phyloP scores from a whole-genome alignment of 768 basidiomycete species.

The Crepidotus variabilis region DNA sequence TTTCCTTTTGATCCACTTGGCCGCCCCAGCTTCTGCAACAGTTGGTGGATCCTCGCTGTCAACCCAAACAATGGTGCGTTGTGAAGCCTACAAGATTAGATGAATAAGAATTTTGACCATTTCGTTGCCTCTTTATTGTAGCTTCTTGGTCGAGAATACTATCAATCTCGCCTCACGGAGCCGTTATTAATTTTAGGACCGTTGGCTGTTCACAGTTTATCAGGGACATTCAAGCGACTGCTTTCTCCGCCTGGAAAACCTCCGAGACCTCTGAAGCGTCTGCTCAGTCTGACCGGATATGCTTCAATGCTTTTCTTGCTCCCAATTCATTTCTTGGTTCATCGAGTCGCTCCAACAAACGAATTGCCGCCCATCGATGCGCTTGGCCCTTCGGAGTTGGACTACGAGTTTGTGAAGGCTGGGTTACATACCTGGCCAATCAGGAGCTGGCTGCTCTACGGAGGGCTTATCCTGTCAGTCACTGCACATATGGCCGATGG shows the following conservation, averaged over 20 bases:
- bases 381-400: constrained; percentile 72
- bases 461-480: constrained; percentile 52
- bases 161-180: constrained; percentile 71
- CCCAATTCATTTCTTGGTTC: constrained; percentile 66
- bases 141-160: constrained; percentile 84
- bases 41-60: constrained; percentile 65
- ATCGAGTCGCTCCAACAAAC: constrained; percentile 54
- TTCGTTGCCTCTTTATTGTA: constrained; percentile 23
- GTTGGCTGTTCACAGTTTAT: constrained; percentile 57
- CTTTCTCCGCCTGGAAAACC: constrained; percentile 32
- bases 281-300: constrained; percentile 66
- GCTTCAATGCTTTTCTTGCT: constrained; percentile 51
- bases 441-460: constrained; percentile 60
- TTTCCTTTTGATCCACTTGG: constrained; percentile 77
- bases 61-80: constrained; percentile 71
- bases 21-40: constrained; percentile 68
- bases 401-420: constrained; percentile 80
- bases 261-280: constrained; percentile 30
- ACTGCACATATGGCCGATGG: constrained; percentile 67
- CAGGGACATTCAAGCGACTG: constrained; percentile 58
- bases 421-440: constrained; percentile 61
- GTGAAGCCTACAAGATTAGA: background rate
- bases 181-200: constrained; percentile 65
- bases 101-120: background rate
- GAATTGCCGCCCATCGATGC: constrained; percentile 45